Evolutionary conservation across 2,329 filamentous ascomycete species (phyloP), one percentile per base, ranked within the genome.

Genomic region (Graphilbum ipis-grandicollis): DNA sequence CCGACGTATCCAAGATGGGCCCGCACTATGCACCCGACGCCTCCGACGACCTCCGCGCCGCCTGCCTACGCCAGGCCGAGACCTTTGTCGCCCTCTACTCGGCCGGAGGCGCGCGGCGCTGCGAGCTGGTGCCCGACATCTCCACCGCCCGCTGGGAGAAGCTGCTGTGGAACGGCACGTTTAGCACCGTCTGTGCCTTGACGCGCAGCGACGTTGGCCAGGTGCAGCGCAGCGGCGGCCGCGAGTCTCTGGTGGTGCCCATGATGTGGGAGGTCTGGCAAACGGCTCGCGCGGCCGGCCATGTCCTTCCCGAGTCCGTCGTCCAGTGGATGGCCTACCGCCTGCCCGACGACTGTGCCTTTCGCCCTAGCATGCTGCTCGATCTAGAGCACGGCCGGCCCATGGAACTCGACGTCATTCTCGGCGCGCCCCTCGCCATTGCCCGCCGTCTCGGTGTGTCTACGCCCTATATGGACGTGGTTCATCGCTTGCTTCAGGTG

Each of bases 191-290:
- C 23, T 44, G 44, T 33, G 44, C 44, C 3, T 31, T 46, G 33
- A 43, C 41, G 18, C 42, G 38, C 6, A 31, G 36, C 9, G 39
- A 44, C 28, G 44, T 43, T 12, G 42, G 39, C 26, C n/a, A 42
- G 36, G 36, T 46, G 17, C 42, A 44, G 39, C 44, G 41, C 38
- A 42, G 42, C 44, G 19, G 34, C 13, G 41, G 38, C 21, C 43
- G 41, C 34, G 41, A 42, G 38, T 19, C 39, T 12, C 48, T 55
- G 36, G 38, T 55, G 28, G 36, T 48, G 38, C 50, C 52, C 31
- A 50, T 53, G 25, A 56, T 56, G 52, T 32, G 47, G 36, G 54
- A 56, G 47, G 48, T 56, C 13, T 50, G 49, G 17, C 37, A 42
- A 10, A 45, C 53, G n/a, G 54, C 54, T 10, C 43, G 44, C 35